Base-by-base conservation (phyloP, 108 stramenopile species). In the Discostella stelligeroides region DNA sequence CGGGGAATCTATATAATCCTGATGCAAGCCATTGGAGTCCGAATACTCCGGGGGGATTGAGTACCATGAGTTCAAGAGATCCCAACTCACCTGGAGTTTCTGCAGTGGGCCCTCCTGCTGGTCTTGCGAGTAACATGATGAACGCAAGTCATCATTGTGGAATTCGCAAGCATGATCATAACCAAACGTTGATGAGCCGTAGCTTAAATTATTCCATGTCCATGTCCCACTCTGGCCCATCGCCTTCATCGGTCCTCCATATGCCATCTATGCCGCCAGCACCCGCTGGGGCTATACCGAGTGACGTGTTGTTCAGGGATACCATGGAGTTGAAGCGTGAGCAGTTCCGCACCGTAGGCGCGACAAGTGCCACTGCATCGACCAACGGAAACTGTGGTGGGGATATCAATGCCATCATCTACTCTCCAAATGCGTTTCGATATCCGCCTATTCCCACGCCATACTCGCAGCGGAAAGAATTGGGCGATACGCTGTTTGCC, bases 401-500 rank as follows among this genome's bases (percentile, higher is more conserved):
- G 20, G 73, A 40, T 40, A 21, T 34, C 2, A 8, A 58, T 40
- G 14, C 34, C 34, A 58, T 58, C 0, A 18, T 58, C 29, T n/a
- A 58, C 34, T 58, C 39, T 20, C 34, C 57, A 41, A 58, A 57
- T 14, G 80, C 79, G 10, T 90, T 81, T 38, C 73, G 86, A 25
- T 89, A 86, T 46, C 86, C 89, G 18, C 72, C 82, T 29, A 72
- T 93, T 13, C 89, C 92, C 1, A 72, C 88, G 25, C 84, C 89
- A 4, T 88, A 85, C 71, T 68, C 60, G 5, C 88, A 90, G 41
- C 85, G 89, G n/a, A 88, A 87, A 61, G 83, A 85, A 40, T 65
- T 88, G 71, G 86, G 85, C 21, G 92, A 93, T 65, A 86, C 85
- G 10, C 56, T 93, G 15, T 89, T 91, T 79, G 69, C 64, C 20